Evolutionary conservation across 257 asterid genomes (phyloP).

Genomic region (Catharanthus roseus): DNA sequence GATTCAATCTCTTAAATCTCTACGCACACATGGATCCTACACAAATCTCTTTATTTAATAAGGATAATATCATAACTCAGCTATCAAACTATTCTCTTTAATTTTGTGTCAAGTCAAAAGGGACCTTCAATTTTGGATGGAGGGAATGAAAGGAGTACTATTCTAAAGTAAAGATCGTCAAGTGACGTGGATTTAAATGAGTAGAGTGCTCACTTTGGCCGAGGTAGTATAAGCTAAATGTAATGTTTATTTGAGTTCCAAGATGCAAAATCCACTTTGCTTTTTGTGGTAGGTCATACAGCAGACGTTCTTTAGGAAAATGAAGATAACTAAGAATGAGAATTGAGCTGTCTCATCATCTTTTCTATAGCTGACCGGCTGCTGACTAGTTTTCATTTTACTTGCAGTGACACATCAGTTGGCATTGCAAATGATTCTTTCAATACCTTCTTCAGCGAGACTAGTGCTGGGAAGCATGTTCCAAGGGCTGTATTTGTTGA

Average conservation of each 20-base stretch:
- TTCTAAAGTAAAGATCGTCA: background rate
- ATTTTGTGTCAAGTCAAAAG: no score
- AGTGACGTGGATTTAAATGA: no score
- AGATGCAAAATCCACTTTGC: background rate
- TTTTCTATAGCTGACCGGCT: background rate
- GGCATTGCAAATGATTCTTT: slow-evolving; percentile 39
- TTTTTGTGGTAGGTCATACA: background rate
- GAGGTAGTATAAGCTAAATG: background rate
- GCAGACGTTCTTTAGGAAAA: background rate
- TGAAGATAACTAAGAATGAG: background rate
- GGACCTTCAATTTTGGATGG: no score
- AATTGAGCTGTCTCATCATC: background rate
- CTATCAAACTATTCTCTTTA: no score
- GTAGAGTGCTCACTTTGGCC: no score
- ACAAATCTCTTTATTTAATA: no score
- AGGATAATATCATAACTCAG: no score
- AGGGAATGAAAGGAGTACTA: background rate
- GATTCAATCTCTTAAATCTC: no score
- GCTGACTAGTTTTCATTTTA: slow-evolving; percentile 5
- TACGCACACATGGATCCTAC: no score
- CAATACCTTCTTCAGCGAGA: slow-evolving; percentile 47
- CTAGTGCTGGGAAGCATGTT: slow-evolving; percentile 37
- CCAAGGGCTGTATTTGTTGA: slow-evolving; percentile 38
- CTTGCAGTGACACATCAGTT: slow-evolving; percentile 33
- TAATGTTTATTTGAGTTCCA: background rate